These are phyloP conservation scores for Sutorius eximius DNA, from an alignment of 1,284 basidiomycete genomes.

Conservation along the genomic window DNA sequence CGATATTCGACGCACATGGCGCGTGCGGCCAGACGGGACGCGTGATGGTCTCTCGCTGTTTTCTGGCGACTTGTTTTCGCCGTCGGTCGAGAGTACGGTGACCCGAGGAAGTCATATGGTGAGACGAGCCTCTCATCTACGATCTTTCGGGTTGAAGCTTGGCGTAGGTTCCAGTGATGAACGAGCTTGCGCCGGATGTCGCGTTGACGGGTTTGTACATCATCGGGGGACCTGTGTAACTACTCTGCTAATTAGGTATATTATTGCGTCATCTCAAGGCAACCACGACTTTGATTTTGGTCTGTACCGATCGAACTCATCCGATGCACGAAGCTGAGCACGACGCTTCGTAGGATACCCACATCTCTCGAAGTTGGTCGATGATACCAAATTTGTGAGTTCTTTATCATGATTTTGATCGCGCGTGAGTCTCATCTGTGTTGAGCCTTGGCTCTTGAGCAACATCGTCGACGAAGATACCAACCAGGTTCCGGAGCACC, in stretches of 20 bases:
- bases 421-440: constrained; percentile 1
- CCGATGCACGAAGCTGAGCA: constrained; percentile 7
- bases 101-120: constrained; percentile 94
- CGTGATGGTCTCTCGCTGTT: constrained; percentile 81
- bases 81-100: constrained; percentile 83
- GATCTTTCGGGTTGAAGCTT: neutral
- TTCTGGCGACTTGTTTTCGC: constrained; percentile 87
- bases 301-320: constrained; percentile 10
- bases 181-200: constrained; percentile 67
- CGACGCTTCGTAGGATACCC: constrained; percentile 59
- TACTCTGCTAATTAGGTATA: constrained; percentile 4
- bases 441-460: constrained; percentile 57
- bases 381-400: constrained; percentile 60
- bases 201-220: constrained; percentile 55
- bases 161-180: constrained; percentile 76
- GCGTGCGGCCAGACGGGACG: constrained; percentile 45
- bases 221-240: neutral
- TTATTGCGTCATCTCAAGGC: constrained; percentile 36
- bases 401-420: constrained; percentile 11
- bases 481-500: constrained; percentile 46
- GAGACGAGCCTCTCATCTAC: constrained; percentile 17
- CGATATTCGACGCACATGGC: constrained; percentile 56
- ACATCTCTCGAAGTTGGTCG: constrained; percentile 73
- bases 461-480: constrained; percentile 58
- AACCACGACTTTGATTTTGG: constrained; percentile 68